Evolutionary conservation across 2,329 filamentous ascomycete species (phyloP).

Genomic region (Curvularia eragrostidis): DNA sequence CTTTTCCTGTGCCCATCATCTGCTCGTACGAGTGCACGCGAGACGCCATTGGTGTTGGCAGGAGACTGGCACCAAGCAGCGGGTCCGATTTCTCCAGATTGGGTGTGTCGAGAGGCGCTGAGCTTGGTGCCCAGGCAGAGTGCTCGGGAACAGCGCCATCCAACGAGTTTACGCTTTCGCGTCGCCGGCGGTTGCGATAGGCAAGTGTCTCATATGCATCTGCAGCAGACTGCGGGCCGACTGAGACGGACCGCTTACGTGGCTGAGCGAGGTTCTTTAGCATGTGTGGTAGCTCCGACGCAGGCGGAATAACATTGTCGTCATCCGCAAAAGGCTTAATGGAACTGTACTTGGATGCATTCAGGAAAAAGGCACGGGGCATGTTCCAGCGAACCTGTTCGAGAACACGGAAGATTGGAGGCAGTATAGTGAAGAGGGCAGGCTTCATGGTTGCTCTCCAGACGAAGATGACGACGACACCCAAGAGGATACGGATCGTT

Average conservation of each 20-base stretch:
- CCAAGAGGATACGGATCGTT: conserved; percentile 73
- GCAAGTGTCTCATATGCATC: conserved; percentile 96
- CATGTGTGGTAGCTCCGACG: conserved; percentile 85
- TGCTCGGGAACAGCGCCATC: conserved; percentile 42
- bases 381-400: conserved; percentile 80
- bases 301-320: conserved; percentile 87
- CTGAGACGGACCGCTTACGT: conserved; percentile 80
- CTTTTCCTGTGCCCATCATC: conserved; percentile 74
- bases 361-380: conserved; percentile 88
- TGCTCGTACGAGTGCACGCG: conserved; percentile 70
- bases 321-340: conserved; percentile 76
- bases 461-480: conserved; percentile 81
- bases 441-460: conserved; percentile 95
- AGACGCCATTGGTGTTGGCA: conserved; percentile 56
- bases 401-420: conserved; percentile 85
- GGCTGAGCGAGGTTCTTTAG: conserved; percentile 83
- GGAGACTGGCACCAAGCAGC: conserved; percentile 52
- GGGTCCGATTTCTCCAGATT: conserved; percentile 37
- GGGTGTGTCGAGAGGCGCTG: conserved; percentile 44
- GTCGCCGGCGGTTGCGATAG: conserved; percentile 76
- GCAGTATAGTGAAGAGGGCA: conserved; percentile 74
- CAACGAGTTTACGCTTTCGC: conserved; percentile 63
- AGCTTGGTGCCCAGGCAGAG: conserved; percentile 30
- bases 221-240: conserved; percentile 93
- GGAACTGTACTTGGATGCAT: conserved; percentile 86